A percentile compares a stretch with the other conserved stretches of the same genome.
phyloP scores from a whole-genome alignment of 2,329 filamentous ascomycete species.

The Botrytis fragariae region DNA sequence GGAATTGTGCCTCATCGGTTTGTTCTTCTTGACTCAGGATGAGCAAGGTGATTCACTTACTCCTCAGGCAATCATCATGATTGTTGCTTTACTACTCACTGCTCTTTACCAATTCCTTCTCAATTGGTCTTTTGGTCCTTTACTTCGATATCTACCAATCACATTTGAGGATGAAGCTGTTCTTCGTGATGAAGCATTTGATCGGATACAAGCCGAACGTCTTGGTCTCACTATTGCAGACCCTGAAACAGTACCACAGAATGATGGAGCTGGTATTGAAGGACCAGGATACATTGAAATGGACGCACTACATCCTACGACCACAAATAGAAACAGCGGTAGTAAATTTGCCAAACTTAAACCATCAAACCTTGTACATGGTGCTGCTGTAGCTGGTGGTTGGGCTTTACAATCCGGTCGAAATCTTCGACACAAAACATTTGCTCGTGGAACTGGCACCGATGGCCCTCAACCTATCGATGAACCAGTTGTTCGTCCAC shows the following conservation, averaged over 20 bases:
- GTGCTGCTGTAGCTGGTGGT: constrained; percentile 26
- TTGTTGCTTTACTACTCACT: constrained; percentile 70
- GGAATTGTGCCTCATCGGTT: constrained; percentile 83
- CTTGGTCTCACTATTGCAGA: constrained; percentile 61
- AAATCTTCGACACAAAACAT: constrained; percentile 41
- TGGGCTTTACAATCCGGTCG: constrained; percentile 35
- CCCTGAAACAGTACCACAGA: constrained; percentile 35
- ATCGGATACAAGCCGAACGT: constrained; percentile 69
- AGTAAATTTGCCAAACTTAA: constrained; percentile 33
- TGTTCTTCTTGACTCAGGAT: constrained; percentile 78
- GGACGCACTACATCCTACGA: constrained; percentile 46
- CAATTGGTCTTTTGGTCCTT: constrained; percentile 78
- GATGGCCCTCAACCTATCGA: constrained; percentile 40
- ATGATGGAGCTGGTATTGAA: constrained; percentile 32
- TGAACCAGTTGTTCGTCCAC: constrained; percentile 11
- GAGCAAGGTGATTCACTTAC: constrained; percentile 53
- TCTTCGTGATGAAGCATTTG: constrained; percentile 84
- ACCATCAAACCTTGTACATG: constrained; percentile 34
- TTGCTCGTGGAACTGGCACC: constrained; percentile 49
- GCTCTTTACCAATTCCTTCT: constrained; percentile 74
- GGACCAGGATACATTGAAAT: constrained; percentile 41
- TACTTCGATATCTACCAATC: constrained; percentile 87
- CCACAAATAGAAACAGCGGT: not conserved
- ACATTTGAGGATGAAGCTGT: constrained; percentile 95
- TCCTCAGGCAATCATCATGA: constrained; percentile 81